phyloP scores from a whole-genome alignment of 257 asterid species.

The Solanum phureja region DNA sequence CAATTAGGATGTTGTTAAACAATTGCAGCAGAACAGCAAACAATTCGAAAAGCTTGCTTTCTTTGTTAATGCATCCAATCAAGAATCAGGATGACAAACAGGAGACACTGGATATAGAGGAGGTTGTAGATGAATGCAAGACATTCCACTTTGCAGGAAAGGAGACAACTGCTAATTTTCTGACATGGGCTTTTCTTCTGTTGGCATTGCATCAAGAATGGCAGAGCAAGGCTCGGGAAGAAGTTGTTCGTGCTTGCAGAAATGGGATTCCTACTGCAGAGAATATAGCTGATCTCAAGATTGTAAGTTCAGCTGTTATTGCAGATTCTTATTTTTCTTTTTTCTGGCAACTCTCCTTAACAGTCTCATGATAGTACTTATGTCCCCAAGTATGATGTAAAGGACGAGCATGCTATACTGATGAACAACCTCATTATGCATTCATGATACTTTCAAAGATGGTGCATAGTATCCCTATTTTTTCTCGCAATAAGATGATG shows the following conservation, averaged over 20 bases:
- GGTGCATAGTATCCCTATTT: neutral
- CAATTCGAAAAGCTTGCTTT: slow-evolving; percentile 14
- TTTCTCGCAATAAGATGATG: neutral
- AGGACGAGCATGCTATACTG: neutral
- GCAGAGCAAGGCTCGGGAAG: slow-evolving; percentile 27
- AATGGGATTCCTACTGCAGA: slow-evolving; percentile 14
- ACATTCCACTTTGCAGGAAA: slow-evolving; percentile 32
- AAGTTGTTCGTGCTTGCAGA: slow-evolving; percentile 10
- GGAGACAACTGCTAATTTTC: slow-evolving; percentile 20
- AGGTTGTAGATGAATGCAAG: slow-evolving; percentile 27
- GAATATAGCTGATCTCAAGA: slow-evolving; percentile 6
- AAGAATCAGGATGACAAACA: slow-evolving; percentile 8
- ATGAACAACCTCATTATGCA: neutral
- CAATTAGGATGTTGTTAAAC: slow-evolving; percentile 27
- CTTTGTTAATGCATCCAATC: slow-evolving; percentile 15
- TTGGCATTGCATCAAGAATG: slow-evolving; percentile 31
- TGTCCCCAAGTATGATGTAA: neutral
- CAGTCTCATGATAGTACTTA: neutral
- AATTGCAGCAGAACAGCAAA: slow-evolving; percentile 13
- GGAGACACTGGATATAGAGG: slow-evolving; percentile 7
- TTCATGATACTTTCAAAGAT: neutral
- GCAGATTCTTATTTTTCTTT: neutral
- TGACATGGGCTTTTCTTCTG: slow-evolving; percentile 25
- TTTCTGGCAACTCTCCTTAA: neutral
- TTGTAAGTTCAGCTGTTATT: slow-evolving; percentile 11